phyloP scores from a whole-genome alignment of 306 rosid genomes.

The Ormosia semicastrata region DNA sequence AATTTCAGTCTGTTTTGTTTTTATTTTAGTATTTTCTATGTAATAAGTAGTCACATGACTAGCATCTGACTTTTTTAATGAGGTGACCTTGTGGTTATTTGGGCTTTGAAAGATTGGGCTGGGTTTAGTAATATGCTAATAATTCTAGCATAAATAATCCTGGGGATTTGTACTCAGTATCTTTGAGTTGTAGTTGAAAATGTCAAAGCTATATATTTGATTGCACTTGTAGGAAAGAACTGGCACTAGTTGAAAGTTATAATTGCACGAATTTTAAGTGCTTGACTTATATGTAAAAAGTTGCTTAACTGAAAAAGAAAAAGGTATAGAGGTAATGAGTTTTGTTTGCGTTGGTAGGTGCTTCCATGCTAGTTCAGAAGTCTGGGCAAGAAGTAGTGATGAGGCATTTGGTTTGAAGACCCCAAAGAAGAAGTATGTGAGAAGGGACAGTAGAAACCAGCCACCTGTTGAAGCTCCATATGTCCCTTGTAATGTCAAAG shows the following conservation, averaged over 20 bases:
- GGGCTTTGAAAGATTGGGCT: neutral
- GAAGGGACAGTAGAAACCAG: conserved; percentile 47
- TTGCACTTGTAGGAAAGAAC: conserved; percentile 19
- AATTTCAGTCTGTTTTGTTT: neutral
- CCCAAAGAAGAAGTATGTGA: conserved; percentile 62
- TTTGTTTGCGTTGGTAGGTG: conserved; percentile 45
- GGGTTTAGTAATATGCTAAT: neutral
- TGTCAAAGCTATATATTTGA: conserved; percentile 5
- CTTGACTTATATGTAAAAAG: neutral
- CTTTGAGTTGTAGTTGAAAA: neutral
- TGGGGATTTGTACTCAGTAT: neutral
- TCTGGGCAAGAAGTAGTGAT: conserved; percentile 53
- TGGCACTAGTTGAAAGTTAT: neutral
- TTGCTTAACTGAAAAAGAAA: neutral
- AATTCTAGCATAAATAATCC: neutral
- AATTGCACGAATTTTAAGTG: neutral
- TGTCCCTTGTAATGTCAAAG: conserved; percentile 56
- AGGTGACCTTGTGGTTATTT: neutral
- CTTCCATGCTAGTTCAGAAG: conserved; percentile 61
- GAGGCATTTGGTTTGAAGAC: conserved; percentile 53
- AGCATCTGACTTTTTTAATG: neutral
- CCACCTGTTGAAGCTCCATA: conserved; percentile 81
- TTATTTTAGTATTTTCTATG: neutral
- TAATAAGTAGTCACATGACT: neutral
- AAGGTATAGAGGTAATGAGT: conserved; percentile 6